A percentile compares a stretch with the other conserved stretches of the same genome.
Conservation (phyloP, 306 rosid genomes). For the Carpinus fangiana region DNA sequence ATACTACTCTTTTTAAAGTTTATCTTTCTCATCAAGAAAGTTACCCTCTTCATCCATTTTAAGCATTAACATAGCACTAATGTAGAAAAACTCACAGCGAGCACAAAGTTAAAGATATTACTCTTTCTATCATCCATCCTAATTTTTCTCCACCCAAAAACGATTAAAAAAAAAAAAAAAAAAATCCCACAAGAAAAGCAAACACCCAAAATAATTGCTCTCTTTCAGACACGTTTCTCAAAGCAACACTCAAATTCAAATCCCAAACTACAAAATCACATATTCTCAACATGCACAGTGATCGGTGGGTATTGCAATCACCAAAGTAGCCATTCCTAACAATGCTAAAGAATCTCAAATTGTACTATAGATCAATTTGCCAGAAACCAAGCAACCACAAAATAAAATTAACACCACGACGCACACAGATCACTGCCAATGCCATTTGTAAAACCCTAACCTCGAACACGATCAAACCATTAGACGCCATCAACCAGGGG, state of each 20-base stretch:
- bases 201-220: background rate
- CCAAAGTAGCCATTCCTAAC: background rate
- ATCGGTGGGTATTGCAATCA: background rate
- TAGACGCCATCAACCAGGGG: background rate
- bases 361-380: background rate
- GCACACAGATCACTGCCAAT: background rate
- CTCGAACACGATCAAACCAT: background rate
- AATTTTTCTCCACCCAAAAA: background rate
- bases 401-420: background rate
- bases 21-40: no score
- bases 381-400: background rate
- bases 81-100: background rate
- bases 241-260: background rate
- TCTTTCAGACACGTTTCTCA: background rate
- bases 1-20: no score
- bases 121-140: background rate
- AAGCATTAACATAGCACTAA: no score
- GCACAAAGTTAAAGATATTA: background rate
- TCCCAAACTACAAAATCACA: background rate
- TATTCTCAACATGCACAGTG: background rate
- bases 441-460: background rate
- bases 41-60: background rate
- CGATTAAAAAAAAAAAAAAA: background rate
- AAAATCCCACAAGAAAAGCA: background rate
- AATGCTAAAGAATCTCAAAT: background rate